Conservation (phyloP, 1,284 basidiomycete species). For the Inonotus obliquus region DNA sequence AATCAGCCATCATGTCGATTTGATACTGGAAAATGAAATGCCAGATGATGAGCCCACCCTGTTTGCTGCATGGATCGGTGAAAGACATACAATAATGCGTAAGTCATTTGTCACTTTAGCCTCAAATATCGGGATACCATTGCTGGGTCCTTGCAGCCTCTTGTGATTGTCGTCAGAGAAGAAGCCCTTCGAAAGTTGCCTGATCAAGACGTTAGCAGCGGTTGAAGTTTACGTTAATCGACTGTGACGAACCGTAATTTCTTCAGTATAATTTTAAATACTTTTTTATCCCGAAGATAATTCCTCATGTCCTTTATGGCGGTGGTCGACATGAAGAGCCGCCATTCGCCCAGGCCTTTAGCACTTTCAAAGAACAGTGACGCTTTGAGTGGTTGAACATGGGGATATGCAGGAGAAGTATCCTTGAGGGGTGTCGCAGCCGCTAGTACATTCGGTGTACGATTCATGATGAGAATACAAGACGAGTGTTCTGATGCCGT, state of each 20-base stretch:
- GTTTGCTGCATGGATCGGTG: neutral
- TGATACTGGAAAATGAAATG: conserved; percentile 47
- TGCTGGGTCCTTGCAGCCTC: conserved; percentile 41
- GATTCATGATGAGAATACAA: neutral
- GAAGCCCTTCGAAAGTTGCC: conserved; percentile 60
- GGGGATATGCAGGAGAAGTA: conserved; percentile 33
- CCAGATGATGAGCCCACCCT: neutral
- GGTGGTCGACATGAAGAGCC: conserved; percentile 41
- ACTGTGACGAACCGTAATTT: conserved; percentile 51
- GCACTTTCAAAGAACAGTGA: conserved; percentile 34
- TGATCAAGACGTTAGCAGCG: conserved; percentile 23
- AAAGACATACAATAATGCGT: conserved; percentile 54
- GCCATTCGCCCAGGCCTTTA: conserved; percentile 50
- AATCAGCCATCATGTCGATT: conserved; percentile 53
- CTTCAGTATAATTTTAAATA: conserved; percentile 47
- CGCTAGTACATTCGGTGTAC: neutral
- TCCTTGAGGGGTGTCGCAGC: neutral
- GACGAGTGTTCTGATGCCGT: neutral
- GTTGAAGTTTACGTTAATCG: neutral
- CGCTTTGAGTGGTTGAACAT: conserved; percentile 44
- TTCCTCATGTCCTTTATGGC: conserved; percentile 42
- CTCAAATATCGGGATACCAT: conserved; percentile 56
- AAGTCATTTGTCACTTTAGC: conserved; percentile 62
- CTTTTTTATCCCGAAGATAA: conserved; percentile 34
- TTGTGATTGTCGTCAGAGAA: conserved; percentile 70